These are phyloP conservation scores for Kwoniella dejecticola DNA, from an alignment of 768 basidiomycete genomes.

Conservation along the genomic window DNA sequence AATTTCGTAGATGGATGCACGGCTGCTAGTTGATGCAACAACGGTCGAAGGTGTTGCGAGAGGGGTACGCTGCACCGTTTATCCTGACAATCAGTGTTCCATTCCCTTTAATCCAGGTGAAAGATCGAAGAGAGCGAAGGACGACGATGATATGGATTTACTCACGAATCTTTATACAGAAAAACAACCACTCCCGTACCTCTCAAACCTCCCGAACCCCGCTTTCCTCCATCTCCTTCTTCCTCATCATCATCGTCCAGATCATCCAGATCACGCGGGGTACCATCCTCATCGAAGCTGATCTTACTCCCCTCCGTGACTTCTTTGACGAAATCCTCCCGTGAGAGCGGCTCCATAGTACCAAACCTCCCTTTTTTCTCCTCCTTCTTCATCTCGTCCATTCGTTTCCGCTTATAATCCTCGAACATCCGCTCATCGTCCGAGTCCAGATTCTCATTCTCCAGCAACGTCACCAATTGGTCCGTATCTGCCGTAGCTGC, in stretches of 20 bases:
- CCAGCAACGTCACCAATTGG: constrained; percentile 66
- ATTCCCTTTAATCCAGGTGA: not conserved
- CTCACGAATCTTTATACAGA: constrained; percentile 92
- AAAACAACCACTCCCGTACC: constrained; percentile 94
- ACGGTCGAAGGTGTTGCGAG: constrained; percentile 72
- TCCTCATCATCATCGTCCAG: constrained; percentile 31
- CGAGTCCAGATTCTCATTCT: constrained; percentile 74
- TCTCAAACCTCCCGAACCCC: constrained; percentile 29
- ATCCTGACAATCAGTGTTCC: not conserved
- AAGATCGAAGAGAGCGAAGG: not conserved
- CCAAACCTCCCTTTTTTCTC: constrained; percentile 71
- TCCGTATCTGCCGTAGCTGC: constrained; percentile 40
- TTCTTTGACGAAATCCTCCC: constrained; percentile 92
- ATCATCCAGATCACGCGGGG: constrained; percentile 1
- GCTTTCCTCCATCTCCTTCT: constrained; percentile 24
- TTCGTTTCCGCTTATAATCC: constrained; percentile 65
- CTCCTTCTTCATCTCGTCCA: constrained; percentile 66
- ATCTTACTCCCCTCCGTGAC: constrained; percentile 90
- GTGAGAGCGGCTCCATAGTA: constrained; percentile 78
- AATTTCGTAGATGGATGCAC: constrained; percentile 91
- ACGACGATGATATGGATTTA: constrained; percentile 25
- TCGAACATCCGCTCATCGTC: constrained; percentile 75
- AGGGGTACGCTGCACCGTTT: constrained; percentile 70
- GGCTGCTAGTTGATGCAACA: constrained; percentile 72
- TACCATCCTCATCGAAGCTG: constrained; percentile 63